Base-by-base conservation (phyloP, 345 rosid species). In the Salix brachista region DNA sequence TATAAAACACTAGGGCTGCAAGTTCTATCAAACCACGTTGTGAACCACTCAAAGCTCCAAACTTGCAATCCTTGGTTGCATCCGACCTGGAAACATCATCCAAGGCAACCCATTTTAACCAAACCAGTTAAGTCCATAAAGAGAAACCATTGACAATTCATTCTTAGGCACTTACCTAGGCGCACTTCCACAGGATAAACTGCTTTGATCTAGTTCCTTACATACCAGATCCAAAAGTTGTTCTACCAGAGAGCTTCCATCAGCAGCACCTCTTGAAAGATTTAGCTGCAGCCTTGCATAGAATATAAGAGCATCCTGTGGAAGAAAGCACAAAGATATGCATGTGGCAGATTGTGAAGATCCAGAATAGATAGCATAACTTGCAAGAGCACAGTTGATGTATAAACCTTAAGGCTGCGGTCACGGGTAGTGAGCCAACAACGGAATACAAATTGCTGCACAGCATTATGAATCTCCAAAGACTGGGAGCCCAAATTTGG, bases 121-220 rank as follows among this genome's bases (percentile, higher is more conserved):
- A 30, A 25, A 78, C 60, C 74, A 60, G 70, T 42, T 32, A 78
- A 62, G n/a, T 72, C 50, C 36, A 34, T 2, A 65, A 72, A 75
- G 21, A 19, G 67, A 11, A 37, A 82, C 60, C 5, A 32, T 37
- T 1, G 26, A 36, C 11, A 32, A 34, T 66, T 10, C 44, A 46
- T 46, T 46, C 67, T 78, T 75, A 79, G 77, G 69, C 16, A 78
- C 86, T 78, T 75, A 89, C 98, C 98, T 72, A 21, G 88, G 70
- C 16, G 73, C 79, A 34, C 85, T 85, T 67, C 86, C 73, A 71
- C 80, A 71, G n/a, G 89, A 66, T 75, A 85, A 82, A 82, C 83
- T 84, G 79, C 87, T 84, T 83, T 88, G 95, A 88, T 95, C 97
- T 73, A 95, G 89, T 65, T 95, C 99, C 86, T 87, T 92, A 78